Base-by-base conservation (phyloP, 192 early-diverging fungal genomes). In the Ambispora gerdemannii region DNA sequence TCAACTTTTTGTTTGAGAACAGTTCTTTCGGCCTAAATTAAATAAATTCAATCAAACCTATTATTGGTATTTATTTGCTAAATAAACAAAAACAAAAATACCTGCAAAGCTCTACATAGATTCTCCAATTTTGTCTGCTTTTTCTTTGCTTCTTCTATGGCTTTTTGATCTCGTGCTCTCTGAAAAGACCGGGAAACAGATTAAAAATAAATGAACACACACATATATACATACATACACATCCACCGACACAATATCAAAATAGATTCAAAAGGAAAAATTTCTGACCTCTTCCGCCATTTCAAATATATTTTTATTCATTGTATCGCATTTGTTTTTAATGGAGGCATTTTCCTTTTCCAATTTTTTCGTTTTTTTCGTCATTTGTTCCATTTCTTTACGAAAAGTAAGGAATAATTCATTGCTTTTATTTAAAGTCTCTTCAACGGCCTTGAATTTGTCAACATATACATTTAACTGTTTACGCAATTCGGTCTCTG, bases 341-440 rank as follows among this genome's bases (percentile, higher is more conserved):
- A 82, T 73, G 4, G 78, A 60, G 17, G 77, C 43, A 49, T 88
- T 88, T 49, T 87, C 87, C 34, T 78, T 77, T 71, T 88, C 87
- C 27, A 88, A 79, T 22, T 76, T 78, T 50, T 76, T 73, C 3
- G 84, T 84, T 30, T 87, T 87, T 64, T 81, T 83, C 13, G 85
- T 82, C 87, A 88, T 88, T 58, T 74, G 71, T 63, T 88, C 87
- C 82, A 88, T 87, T 72, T 88, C 86, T 59, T 79, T 84, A 32
- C 86, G 82, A 63, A 87, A 88, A 34, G 80, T 82, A 20, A 80
- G 73, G 75, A 88, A 88, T 35, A 88, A 67, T 28, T 87, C 81
- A 59, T 88, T 87, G 67, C 80, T 83, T 61, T 86, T 86, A 70
- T 84, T 85, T 36, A 88, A 71, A 10, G 87, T 87, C 60, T 88